Base-by-base conservation (phyloP, 2,329 filamentous ascomycete species). In the Pseudocercospora cruenta region DNA sequence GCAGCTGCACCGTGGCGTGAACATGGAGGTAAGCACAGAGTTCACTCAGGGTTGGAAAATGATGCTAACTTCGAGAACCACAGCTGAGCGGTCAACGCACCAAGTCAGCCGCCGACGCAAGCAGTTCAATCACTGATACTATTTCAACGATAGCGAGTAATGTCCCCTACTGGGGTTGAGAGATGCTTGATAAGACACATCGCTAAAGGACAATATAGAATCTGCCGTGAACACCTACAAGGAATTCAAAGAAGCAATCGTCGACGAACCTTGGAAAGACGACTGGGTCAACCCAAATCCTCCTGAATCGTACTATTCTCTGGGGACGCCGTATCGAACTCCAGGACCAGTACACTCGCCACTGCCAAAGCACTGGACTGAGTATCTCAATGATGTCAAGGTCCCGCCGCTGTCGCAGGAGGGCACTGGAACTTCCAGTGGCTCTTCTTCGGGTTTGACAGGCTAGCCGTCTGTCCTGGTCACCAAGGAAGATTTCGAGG, bases 1-100 rank as follows among this genome's bases (percentile, higher is more conserved):
- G 65, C 92, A 97, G 79, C 86, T 98, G 69, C 95, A 99, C 80
- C 90, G 94, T 73, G 90, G 91, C 72, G 95, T 99, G 70, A 94
- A 97, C 77, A 84, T 97, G 70, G 95, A 99, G 79, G 82, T 83
- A 76, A 73, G 78, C 74, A 31, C 2, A 5, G 45, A 6, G 57
- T 26, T 24, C 8, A 31, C 54, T 36, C 16, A 63, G 14, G 22
- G 33, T 39, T 10, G 10, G 24, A 53, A 36, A 4, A 24, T 19
- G 16, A 43, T 57, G 63, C 73, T 75, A 54, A 75, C 65, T 36
- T 47, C 21, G 33, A 33, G 39, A 28, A 43, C 10, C 16, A 28
- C 64, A 77, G 74, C 62, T 77, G 65, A 73, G 68, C 49, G 75
- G 75, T n/a, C 74, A 75, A 62, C 65, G 72, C n/a, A 69, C 69